Evolutionary conservation across 805 yeast species (phyloP), one percentile per base, ranked within the genome.

Genomic region (Starmerella floricola): DNA sequence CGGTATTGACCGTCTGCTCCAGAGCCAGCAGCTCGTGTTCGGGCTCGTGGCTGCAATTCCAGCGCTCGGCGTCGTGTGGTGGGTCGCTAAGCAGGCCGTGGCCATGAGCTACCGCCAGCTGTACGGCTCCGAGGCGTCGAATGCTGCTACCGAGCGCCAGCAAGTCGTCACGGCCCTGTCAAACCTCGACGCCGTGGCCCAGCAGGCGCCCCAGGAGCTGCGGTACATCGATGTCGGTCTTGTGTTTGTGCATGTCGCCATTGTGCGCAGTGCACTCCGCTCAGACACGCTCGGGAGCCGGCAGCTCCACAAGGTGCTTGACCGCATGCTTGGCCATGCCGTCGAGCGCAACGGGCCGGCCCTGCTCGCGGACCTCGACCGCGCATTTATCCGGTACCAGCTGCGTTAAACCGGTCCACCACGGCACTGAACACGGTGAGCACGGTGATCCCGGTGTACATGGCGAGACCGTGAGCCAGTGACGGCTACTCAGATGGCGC

Each of bases 21-120:
- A 85, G 59, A 79, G 91, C 38, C 98, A 88, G 63, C 94, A 91
- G 58, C 71, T 88, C 41, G 91, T 91, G n/a, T 84, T 88, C 64
- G 95, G 94, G 1, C 65, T 84, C 18, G 81, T 91, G 20, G 95
- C 96, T 1, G 78, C 91, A 3, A 73, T 87, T 16, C 98, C 98
- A 0, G 57, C 63, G 8, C 38, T 62, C 17, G 49, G 50, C 72
- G 88, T 39, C 52, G 20, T 40, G 16, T 38, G 42, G 34, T 46
- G 45, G 42, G 18, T 48, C 17, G 23, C 37, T 12, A 35, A 29
- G 11, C 11, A 18, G 17, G 19, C 12, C 4, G 16, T 30, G 28
- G 27, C 33, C 15, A 3, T 10, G 33, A n/a, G 32, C n/a, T 35
- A 16, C 16, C 27, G 27, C 34, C 26, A 24, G 34, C 24, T 34